Evolutionary conservation across 108 stramenopile genomes (phyloP).

Genomic region (Cylindrotheca closterium): DNA sequence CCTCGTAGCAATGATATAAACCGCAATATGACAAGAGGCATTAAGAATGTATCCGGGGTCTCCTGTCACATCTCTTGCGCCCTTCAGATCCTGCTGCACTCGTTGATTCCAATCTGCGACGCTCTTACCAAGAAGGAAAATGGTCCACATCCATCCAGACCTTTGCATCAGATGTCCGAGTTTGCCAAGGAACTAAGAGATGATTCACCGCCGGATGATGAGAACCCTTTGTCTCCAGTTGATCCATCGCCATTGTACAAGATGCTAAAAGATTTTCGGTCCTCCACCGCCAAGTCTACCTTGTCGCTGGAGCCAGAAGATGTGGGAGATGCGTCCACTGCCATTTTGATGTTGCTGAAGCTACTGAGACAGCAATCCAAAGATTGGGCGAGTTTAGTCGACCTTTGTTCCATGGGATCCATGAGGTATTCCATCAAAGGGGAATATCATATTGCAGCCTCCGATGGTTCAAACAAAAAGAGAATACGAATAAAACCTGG

Average conservation of each 20-base stretch:
- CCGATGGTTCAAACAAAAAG: slow-evolving; percentile 7
- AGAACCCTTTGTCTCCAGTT: neutral
- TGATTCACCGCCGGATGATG: neutral
- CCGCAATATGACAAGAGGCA: slow-evolving; percentile 24
- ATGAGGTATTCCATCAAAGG: neutral
- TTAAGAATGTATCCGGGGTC: slow-evolving; percentile 36
- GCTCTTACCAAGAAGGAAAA: neutral
- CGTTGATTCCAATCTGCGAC: slow-evolving; percentile 7
- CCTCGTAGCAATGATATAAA: too few relatives aligned
- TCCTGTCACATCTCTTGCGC: slow-evolving; percentile 46
- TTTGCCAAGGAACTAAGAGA: neutral
- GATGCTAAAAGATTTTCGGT: neutral
- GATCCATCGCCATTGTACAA: slow-evolving; percentile 1
- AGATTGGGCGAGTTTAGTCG: slow-evolving; percentile 7
- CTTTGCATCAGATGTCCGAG: neutral
- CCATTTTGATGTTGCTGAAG: slow-evolving; percentile 18
- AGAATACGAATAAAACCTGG: neutral
- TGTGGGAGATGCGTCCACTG: slow-evolving; percentile 44
- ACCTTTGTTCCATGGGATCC: neutral
- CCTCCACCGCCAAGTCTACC: neutral
- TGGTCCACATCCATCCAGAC: neutral
- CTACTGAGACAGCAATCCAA: slow-evolving; percentile 5
- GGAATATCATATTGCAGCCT: slow-evolving; percentile 17
- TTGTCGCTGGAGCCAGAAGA: slow-evolving; percentile 16
- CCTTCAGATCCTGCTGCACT: slow-evolving; percentile 37